These are phyloP conservation scores for Coriolopsis trogii DNA, from an alignment of 1,284 basidiomycete species.

Conservation along the genomic window DNA sequence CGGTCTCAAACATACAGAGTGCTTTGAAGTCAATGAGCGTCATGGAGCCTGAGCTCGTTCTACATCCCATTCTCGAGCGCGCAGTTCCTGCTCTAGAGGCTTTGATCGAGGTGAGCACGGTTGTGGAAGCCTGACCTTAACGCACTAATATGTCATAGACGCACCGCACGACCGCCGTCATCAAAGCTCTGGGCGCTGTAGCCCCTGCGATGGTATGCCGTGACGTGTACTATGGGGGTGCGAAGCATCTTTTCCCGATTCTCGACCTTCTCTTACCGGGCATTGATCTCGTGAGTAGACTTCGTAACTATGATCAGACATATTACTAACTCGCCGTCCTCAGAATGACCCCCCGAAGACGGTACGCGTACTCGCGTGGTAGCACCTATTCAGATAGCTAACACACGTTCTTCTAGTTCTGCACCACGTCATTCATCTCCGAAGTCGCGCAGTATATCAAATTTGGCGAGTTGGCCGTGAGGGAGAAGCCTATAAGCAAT, in stretches of 20 bases:
- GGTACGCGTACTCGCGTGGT: conserved; percentile 37
- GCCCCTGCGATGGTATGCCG: conserved; percentile 81
- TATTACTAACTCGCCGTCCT: neutral
- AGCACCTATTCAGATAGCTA: conserved; percentile 1
- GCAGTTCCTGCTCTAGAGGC: conserved; percentile 87
- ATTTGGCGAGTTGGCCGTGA: conserved; percentile 70
- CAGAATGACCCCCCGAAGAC: conserved; percentile 93
- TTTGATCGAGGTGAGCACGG: conserved; percentile 66
- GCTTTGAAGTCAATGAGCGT: conserved; percentile 76
- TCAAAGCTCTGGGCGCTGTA: conserved; percentile 84
- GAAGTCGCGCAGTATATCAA: conserved; percentile 83
- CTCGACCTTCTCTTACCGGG: conserved; percentile 88
- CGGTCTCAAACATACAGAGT: conserved; percentile 68
- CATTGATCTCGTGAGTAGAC: conserved; percentile 70
- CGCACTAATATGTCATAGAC: conserved; percentile 49
- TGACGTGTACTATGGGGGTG: conserved; percentile 76
- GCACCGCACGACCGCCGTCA: conserved; percentile 83
- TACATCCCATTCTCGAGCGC: conserved; percentile 85
- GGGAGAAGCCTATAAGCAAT: conserved; percentile 20
- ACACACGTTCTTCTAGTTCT: conserved; percentile 46
- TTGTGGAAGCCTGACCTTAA: neutral
- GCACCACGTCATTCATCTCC: conserved; percentile 76
- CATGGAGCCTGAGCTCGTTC: conserved; percentile 88
- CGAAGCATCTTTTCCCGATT: conserved; percentile 82
- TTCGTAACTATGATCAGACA: neutral